These are phyloP conservation scores for Cladosporium sp. DNA, from an alignment of 2,329 filamentous ascomycete species.

Conservation along the genomic window DNA sequence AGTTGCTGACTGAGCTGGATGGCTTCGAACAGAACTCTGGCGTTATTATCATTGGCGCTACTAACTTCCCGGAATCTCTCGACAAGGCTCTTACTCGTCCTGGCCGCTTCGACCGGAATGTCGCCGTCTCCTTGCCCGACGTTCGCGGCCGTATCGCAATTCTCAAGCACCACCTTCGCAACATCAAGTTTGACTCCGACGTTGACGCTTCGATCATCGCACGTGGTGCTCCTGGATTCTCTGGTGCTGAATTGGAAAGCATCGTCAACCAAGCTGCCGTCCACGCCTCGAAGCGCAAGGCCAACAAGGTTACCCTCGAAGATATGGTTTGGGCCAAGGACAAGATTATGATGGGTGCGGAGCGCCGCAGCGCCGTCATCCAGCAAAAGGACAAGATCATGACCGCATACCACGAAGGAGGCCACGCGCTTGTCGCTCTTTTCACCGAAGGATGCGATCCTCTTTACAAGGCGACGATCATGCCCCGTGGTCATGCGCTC, in stretches of 20 bases:
- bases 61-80: slow-evolving; percentile 90
- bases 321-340: slow-evolving; percentile 98
- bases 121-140: slow-evolving; percentile 83
- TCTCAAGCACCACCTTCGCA: slow-evolving; percentile 87
- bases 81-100: slow-evolving; percentile 94
- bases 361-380: slow-evolving; percentile 84
- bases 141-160: slow-evolving; percentile 91
- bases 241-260: slow-evolving; percentile 93
- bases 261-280: slow-evolving; percentile 95
- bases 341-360: slow-evolving; percentile 95
- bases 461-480: slow-evolving; percentile 95
- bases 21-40: slow-evolving; percentile 93
- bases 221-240: slow-evolving; percentile 83
- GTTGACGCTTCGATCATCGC: slow-evolving; percentile 83
- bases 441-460: slow-evolving; percentile 72
- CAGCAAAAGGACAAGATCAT: slow-evolving; percentile 90
- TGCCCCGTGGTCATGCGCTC: slow-evolving; percentile 80
- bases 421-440: slow-evolving; percentile 85
- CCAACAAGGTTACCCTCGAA: slow-evolving; percentile 65
- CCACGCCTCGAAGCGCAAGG: slow-evolving; percentile 84
- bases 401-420: slow-evolving; percentile 96
- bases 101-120: slow-evolving; percentile 91
- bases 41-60: slow-evolving; percentile 93
- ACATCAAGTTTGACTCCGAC: slow-evolving; percentile 74
- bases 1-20: slow-evolving; percentile 92